Evolutionary conservation across 2,329 filamentous ascomycete species (phyloP).

Genomic region (Escovopsis sp.): DNA sequence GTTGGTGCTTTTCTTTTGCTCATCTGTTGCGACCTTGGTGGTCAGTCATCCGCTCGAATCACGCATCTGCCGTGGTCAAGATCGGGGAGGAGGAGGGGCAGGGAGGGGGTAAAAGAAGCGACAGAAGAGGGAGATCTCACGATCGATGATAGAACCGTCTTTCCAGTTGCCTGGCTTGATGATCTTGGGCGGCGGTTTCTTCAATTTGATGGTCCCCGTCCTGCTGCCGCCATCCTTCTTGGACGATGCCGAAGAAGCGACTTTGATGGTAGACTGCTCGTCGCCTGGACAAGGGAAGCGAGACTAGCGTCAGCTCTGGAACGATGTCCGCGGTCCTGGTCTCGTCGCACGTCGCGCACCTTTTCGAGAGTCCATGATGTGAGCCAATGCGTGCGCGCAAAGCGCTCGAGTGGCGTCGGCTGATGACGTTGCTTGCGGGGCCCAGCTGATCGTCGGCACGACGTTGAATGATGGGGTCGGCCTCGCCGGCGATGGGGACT

Average conservation of each 20-base stretch:
- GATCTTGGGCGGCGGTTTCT: constrained; percentile 45
- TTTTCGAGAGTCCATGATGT: constrained; percentile 14
- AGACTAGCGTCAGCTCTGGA: too few relatives aligned
- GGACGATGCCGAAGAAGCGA: constrained; percentile 25
- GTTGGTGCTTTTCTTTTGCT: constrained; percentile 31
- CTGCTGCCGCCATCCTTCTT: constrained; percentile 38
- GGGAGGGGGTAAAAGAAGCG: too few relatives aligned
- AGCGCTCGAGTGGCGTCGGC: too few relatives aligned
- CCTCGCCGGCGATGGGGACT: too few relatives aligned
- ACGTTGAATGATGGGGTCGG: background rate
- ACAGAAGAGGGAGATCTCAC: constrained; percentile 25
- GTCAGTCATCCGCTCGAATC: background rate
- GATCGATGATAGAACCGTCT: constrained; percentile 47
- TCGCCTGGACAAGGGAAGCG: constrained; percentile 26
- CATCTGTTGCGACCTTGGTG: constrained; percentile 28
- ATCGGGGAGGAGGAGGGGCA: too few relatives aligned
- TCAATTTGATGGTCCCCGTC: constrained; percentile 43
- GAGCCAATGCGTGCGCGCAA: constrained; percentile 4
- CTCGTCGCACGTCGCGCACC: constrained; percentile 9
- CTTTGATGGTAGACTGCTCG: constrained; percentile 43
- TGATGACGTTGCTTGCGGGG: background rate
- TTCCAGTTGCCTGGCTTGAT: constrained; percentile 57
- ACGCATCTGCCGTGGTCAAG: background rate
- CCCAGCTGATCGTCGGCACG: background rate
- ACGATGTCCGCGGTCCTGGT: too few relatives aligned